A percentile compares a stretch with the other conserved stretches of the same genome.
phyloP scores from a whole-genome alignment of 2,329 filamentous ascomycete genomes.

The Fusarium nurragi region DNA sequence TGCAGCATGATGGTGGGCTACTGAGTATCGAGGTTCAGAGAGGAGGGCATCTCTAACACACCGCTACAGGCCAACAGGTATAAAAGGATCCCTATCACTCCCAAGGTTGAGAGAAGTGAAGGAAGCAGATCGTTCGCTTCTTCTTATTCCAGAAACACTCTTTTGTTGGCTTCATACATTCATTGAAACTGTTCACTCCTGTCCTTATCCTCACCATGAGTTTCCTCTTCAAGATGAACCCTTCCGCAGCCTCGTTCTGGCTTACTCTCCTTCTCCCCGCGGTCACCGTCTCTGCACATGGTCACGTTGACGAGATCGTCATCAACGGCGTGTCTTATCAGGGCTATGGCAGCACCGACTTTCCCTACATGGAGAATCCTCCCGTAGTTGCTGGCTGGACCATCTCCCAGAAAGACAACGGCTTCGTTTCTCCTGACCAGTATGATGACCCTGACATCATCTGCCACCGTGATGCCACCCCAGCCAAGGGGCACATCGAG shows the following conservation, averaged over 20 bases:
- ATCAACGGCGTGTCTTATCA: conserved; percentile 55
- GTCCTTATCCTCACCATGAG: conserved; percentile 15
- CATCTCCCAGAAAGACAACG: conserved; percentile 54
- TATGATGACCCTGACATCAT: conserved; percentile 57
- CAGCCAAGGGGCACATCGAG: conserved; percentile 52
- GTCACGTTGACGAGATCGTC: conserved; percentile 55
- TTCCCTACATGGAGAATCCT: conserved; percentile 50
- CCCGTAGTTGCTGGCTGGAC: conserved; percentile 54
- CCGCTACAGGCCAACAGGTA: neutral
- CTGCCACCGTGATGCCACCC: conserved; percentile 56
- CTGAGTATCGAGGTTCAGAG: neutral
- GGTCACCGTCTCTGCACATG: conserved; percentile 48
- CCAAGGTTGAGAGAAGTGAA: neutral
- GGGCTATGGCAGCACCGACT: conserved; percentile 52
- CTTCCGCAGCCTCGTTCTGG: conserved; percentile 15
- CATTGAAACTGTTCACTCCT: conserved; percentile 11
- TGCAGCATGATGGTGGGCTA: neutral
- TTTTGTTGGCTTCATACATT: conserved; percentile 13
- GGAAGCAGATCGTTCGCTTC: neutral
- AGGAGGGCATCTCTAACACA: neutral
- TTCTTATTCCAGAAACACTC: neutral
- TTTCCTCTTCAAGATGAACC: conserved; percentile 4
- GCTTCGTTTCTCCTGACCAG: conserved; percentile 58
- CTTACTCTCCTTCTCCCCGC: conserved; percentile 21
- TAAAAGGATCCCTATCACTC: conserved; percentile 21